These are phyloP conservation scores for Crithidia thermophila DNA, from an alignment of 208 protist species.

Conservation along the genomic window DNA sequence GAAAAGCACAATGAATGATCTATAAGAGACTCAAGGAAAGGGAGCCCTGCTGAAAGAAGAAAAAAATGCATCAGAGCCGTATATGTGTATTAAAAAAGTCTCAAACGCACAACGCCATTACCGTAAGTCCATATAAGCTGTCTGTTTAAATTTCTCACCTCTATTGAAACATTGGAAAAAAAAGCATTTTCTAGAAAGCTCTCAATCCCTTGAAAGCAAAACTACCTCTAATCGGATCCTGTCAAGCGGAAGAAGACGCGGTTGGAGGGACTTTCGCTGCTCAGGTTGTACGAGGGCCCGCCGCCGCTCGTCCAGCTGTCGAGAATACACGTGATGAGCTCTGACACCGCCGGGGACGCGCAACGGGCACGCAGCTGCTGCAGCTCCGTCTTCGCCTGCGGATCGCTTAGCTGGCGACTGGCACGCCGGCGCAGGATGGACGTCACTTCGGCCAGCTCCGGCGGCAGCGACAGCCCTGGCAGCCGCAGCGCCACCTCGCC, in stretches of 20 bases:
- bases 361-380: constrained; percentile 42
- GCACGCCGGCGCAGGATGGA: constrained; percentile 36
- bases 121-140: no score
- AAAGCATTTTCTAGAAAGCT: no score
- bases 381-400: constrained; percentile 42
- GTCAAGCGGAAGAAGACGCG: constrained; percentile 79
- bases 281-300: background rate
- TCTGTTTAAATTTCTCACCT: no score
- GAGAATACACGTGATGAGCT: constrained; percentile 60
- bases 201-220: no score
- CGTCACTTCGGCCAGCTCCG: constrained; percentile 47
- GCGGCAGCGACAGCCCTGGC: constrained; percentile 50
- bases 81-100: no score
- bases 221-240: constrained; percentile 43
- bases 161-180: constrained; percentile 6
- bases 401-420: constrained; percentile 32
- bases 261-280: constrained; percentile 19
- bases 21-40: no score
- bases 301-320: constrained; percentile 21
- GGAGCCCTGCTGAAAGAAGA: no score
- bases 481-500: constrained; percentile 64
- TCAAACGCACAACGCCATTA: no score
- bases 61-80: no score
- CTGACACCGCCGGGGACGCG: constrained; percentile 42
- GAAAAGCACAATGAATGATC: no score